These are phyloP conservation scores for Beta corolliflora DNA, from an alignment of 179 eudicot species.

Conservation along the genomic window DNA sequence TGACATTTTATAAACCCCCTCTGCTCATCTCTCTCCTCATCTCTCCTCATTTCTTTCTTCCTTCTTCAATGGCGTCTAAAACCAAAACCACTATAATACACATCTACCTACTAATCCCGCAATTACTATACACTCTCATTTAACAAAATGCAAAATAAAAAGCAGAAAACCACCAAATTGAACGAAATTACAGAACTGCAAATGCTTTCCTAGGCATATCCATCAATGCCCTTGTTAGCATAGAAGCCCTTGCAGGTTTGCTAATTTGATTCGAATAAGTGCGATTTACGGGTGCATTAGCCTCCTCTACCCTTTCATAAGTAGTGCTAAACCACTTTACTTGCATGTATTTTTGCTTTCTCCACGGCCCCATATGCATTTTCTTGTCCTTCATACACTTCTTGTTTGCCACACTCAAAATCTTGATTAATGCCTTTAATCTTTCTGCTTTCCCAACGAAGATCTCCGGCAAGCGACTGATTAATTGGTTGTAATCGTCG, in stretches of 20 bases:
- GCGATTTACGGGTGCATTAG: neutral
- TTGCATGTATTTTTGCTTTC: slow-evolving; percentile 76
- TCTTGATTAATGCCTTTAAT: slow-evolving; percentile 50
- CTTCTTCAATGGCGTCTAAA: too few species aligned
- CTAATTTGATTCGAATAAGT: neutral
- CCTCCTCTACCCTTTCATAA: slow-evolving; percentile 38
- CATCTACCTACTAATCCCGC: too few species aligned
- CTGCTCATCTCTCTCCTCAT: too few species aligned
- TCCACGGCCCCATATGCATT: slow-evolving; percentile 95
- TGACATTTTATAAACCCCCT: too few species aligned
- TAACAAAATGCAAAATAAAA: too few species aligned
- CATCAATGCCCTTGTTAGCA: slow-evolving; percentile 40
- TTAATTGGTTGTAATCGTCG: slow-evolving; percentile 66
- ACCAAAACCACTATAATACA: too few species aligned
- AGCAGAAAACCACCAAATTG: too few species aligned
- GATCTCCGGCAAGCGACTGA: slow-evolving; percentile 65
- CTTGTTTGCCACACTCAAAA: slow-evolving; percentile 66
- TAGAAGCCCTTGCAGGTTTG: slow-evolving; percentile 37
- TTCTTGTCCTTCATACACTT: slow-evolving; percentile 89
- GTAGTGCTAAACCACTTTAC: slow-evolving; percentile 73
- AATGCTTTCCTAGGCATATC: slow-evolving; percentile 33
- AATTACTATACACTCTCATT: too few species aligned
- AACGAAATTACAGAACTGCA: slow-evolving; percentile 21
- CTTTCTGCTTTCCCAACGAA: slow-evolving; percentile 79
- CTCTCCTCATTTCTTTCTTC: too few species aligned